A percentile compares a stretch with the other conserved stretches of the same genome.
Evolutionary conservation across 2,329 filamentous ascomycete genomes (phyloP).

Genomic region (Fusarium sp.): DNA sequence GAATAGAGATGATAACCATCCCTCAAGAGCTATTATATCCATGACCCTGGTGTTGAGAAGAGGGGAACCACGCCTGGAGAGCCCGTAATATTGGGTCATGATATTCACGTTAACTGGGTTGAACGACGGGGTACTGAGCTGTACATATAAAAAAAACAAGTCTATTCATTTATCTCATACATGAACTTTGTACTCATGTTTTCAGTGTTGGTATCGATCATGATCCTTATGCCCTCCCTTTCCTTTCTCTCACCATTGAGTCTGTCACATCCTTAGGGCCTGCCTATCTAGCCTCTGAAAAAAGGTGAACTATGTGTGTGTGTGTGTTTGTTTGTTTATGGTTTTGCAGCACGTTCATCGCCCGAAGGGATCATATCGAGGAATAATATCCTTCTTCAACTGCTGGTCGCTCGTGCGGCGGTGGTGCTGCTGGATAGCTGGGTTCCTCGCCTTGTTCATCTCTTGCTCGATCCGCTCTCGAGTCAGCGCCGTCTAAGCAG

Average conservation of each 20-base stretch:
- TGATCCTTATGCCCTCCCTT: slow-evolving; percentile 15
- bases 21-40: background rate
- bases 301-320: background rate
- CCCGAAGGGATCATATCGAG: background rate
- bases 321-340: background rate
- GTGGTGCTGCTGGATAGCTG: background rate
- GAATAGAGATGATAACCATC: background rate
- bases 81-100: background rate
- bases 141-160: slow-evolving; percentile 11
- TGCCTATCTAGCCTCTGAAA: background rate
- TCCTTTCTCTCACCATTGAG: background rate
- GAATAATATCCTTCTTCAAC: background rate
- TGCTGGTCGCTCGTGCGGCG: background rate
- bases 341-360: background rate
- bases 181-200: slow-evolving; percentile 30
- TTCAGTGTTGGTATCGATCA: slow-evolving; percentile 38
- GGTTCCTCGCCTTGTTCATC: background rate
- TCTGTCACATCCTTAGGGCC: slow-evolving; percentile 8
- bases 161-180: slow-evolving; percentile 34
- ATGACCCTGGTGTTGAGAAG: background rate
- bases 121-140: background rate
- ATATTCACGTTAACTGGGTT: background rate
- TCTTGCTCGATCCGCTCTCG: background rate
- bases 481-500: background rate
- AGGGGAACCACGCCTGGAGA: background rate